Conservation (phyloP, 2,329 filamentous ascomycete species). For the Penicillium janthinellum region DNA sequence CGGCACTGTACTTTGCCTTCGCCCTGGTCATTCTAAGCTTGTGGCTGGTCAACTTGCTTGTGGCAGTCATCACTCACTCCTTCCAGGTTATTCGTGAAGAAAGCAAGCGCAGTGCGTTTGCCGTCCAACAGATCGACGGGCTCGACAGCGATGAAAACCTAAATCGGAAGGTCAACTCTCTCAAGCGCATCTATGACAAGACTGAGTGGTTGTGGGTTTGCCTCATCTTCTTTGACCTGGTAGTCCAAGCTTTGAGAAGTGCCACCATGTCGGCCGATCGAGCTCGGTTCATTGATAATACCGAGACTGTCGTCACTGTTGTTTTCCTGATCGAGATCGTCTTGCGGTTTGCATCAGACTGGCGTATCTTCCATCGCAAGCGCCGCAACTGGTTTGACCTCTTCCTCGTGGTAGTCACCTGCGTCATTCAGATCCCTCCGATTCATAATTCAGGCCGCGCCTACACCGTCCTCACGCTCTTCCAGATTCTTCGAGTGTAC, state of each 20-base stretch:
- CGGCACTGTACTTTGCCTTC: slow-evolving; percentile 73
- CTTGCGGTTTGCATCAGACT: slow-evolving; percentile 75
- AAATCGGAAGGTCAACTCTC: slow-evolving; percentile 38
- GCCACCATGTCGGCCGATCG: slow-evolving; percentile 69
- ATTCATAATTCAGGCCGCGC: slow-evolving; percentile 70
- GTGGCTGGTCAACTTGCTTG: slow-evolving; percentile 91
- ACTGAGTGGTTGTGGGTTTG: slow-evolving; percentile 76
- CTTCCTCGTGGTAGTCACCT: slow-evolving; percentile 75
- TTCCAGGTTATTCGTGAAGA: slow-evolving; percentile 98
- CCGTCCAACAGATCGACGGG: slow-evolving; percentile 66
- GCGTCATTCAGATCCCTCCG: slow-evolving; percentile 79
- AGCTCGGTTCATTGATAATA: slow-evolving; percentile 66
- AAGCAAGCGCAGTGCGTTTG: slow-evolving; percentile 91
- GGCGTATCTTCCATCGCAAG: slow-evolving; percentile 75
- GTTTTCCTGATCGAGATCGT: slow-evolving; percentile 80
- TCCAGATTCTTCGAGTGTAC: slow-evolving; percentile 91
- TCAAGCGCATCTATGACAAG: slow-evolving; percentile 75
- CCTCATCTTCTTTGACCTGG: slow-evolving; percentile 77
- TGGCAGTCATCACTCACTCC: slow-evolving; percentile 96
- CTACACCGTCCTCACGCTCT: slow-evolving; percentile 88
- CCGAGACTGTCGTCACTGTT: slow-evolving; percentile 75
- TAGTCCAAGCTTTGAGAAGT: slow-evolving; percentile 76
- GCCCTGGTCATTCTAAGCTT: slow-evolving; percentile 89
- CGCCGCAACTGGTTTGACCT: slow-evolving; percentile 80
- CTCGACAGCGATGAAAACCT: slow-evolving; percentile 43